Base-by-base conservation (phyloP, 768 basidiomycete species). In the Trametes elegans region DNA sequence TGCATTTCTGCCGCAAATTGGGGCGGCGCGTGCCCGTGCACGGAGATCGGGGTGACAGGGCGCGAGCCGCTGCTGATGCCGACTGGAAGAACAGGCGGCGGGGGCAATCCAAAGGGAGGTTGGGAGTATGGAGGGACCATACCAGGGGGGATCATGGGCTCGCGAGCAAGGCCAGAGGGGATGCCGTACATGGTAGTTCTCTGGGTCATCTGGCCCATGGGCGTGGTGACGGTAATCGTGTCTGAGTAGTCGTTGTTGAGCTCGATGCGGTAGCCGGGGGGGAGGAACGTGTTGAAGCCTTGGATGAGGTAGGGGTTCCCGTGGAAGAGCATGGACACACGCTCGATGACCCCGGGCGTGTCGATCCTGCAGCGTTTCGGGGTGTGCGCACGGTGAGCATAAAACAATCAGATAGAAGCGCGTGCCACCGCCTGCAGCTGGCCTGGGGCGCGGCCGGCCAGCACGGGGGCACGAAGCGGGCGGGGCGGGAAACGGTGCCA, bases 221-320 rank as follows among this genome's bases (percentile, higher is more conserved):
- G 90, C 14, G 90, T 92, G 7, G 89, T 92, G 57, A 92, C 90
- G 8, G 82, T 89, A 68, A 92, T 91, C 31, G 79, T 81, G 67
- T 85, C 83, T 19, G 83, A 79, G 67, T 90, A 83, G 74, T 90
- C 88, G 23, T 74, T 76, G 53, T 87, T 87, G 66, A 87, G 77
- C 66, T 97, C 93, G 68, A 98, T 97, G 56, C 91, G 87, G 73
- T 97, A 98, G 27, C 95, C 95, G 42, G 88, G 80, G 5, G 95
- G 95, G 11, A 98, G 80, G 73, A 98, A 98, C 2, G 95, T 97
- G 73, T 98, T 98, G 83, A 98, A 98, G 19, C 95, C 95, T 70
- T 95, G 90, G 47, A 98, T 97, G 64, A 98, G 87, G 49, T 77
- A 68, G 5, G 88, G 91, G 70, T 95, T 91, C 7, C 92, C 92